Percentiles rank a stretch among this genome's conserved stretches.
Evolutionary conservation across 345 rosid species (phyloP).

Genomic region (Raphanus raphanistrum): DNA sequence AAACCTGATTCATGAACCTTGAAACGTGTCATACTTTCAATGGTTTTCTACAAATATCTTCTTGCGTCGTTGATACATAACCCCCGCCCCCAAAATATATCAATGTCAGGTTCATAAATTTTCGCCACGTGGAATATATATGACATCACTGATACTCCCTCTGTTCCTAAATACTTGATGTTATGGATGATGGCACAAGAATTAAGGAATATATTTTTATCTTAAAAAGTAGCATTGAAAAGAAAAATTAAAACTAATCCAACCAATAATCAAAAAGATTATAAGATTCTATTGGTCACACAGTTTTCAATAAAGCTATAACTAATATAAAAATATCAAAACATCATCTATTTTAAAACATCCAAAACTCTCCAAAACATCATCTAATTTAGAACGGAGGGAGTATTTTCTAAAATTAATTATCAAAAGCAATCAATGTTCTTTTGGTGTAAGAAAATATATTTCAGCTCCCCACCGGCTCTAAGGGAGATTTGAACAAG

Average conservation of each 20-base stretch:
- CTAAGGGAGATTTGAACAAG: background rate
- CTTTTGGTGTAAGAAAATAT: background rate
- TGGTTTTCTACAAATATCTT: conserved; percentile 28
- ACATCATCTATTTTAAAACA: too few species aligned
- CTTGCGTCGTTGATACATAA: background rate
- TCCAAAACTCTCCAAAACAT: too few species aligned
- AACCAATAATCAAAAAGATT: too few species aligned
- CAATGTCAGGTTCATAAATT: conserved; percentile 20
- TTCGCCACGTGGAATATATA: conserved; percentile 18
- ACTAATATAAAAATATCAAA: too few species aligned
- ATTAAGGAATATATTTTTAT: too few species aligned
- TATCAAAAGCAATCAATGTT: background rate
- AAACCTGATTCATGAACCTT: conserved; percentile 22
- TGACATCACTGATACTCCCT: conserved; percentile 16
- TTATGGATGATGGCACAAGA: too few species aligned
- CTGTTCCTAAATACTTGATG: too few species aligned
- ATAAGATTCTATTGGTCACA: too few species aligned
- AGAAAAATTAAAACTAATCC: too few species aligned
- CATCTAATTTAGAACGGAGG: too few species aligned
- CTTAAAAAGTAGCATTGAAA: too few species aligned
- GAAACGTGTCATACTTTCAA: conserved; percentile 2
- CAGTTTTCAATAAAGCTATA: too few species aligned
- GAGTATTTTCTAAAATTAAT: background rate
- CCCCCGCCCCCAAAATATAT: background rate
- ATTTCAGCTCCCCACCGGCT: background rate